These are phyloP conservation scores for Agastache rugosa DNA, from an alignment of 257 asterid genomes.

Conservation along the genomic window DNA sequence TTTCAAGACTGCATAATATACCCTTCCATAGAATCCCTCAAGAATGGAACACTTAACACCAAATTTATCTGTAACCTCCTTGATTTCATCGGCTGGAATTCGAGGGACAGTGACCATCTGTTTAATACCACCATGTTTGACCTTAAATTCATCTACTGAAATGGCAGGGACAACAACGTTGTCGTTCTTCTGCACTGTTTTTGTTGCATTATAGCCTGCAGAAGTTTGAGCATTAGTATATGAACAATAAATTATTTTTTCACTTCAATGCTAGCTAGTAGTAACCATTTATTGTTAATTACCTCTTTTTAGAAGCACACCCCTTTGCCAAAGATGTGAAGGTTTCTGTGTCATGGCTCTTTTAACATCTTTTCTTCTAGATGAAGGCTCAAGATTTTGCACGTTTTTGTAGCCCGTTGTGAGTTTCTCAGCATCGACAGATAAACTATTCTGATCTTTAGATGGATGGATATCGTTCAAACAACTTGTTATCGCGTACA, in stretches of 20 bases:
- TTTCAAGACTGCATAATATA: constrained; percentile 32
- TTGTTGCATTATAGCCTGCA: constrained; percentile 1
- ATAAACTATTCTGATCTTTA: background rate
- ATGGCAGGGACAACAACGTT: constrained; percentile 4
- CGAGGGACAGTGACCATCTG: constrained; percentile 29
- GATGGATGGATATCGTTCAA: background rate
- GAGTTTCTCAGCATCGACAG: background rate
- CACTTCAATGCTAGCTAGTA: background rate
- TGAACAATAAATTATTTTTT: background rate
- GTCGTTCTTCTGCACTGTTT: background rate
- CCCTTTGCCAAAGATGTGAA: constrained; percentile 10
- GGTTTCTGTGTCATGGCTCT: background rate
- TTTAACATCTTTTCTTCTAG: background rate
- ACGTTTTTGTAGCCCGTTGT: background rate
- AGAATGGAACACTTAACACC: constrained; percentile 24
- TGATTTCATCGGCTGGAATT: constrained; percentile 27
- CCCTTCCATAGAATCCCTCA: constrained; percentile 32
- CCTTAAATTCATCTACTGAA: constrained; percentile 3
- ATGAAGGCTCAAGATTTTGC: background rate
- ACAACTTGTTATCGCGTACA: background rate
- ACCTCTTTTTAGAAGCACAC: background rate
- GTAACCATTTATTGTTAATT: background rate
- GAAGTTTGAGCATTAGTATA: background rate
- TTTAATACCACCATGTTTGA: constrained; percentile 10
- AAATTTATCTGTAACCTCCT: constrained; percentile 23